phyloP scores from a whole-genome alignment of 1,139 yeast genomes.

The Suhomyces yuchorum region DNA sequence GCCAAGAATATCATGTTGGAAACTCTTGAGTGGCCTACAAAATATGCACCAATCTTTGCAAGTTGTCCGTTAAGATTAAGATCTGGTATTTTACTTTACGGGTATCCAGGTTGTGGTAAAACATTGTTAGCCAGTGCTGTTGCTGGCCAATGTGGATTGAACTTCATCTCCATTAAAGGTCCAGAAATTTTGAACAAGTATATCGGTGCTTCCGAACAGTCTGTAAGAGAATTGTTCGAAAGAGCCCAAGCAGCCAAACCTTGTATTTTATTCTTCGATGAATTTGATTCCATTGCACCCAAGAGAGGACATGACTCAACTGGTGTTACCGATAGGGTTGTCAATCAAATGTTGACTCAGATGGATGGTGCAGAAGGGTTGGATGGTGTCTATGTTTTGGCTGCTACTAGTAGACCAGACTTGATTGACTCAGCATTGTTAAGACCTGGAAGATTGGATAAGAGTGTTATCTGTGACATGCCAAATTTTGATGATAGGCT shows the following conservation, averaged over 20 bases:
- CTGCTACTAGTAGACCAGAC: slow-evolving; percentile 96
- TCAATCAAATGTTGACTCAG: slow-evolving; percentile 93
- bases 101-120: slow-evolving; percentile 98
- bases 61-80: slow-evolving; percentile 84
- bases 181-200: slow-evolving; percentile 95
- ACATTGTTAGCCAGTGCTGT: slow-evolving; percentile 92
- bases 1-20: slow-evolving; percentile 79
- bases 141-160: slow-evolving; percentile 91
- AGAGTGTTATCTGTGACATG: slow-evolving; percentile 86
- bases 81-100: slow-evolving; percentile 88
- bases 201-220: slow-evolving; percentile 96
- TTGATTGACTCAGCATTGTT: slow-evolving; percentile 91
- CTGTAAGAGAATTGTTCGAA: slow-evolving; percentile 89
- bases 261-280: slow-evolving; percentile 91
- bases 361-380: slow-evolving; percentile 99
- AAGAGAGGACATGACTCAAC: slow-evolving; percentile 98
- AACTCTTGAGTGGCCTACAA: slow-evolving; percentile 96
- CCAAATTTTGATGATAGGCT: slow-evolving; percentile 71
- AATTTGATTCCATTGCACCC: slow-evolving; percentile 96
- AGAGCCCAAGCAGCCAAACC: slow-evolving; percentile 95
- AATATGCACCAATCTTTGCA: slow-evolving; percentile 90
- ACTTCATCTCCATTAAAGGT: slow-evolving; percentile 92
- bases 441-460: slow-evolving; percentile 95
- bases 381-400: slow-evolving; percentile 94
- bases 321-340: slow-evolving; percentile 97